Base-by-base conservation (phyloP, 805 yeast genomes). In the Candida ortonii region DNA sequence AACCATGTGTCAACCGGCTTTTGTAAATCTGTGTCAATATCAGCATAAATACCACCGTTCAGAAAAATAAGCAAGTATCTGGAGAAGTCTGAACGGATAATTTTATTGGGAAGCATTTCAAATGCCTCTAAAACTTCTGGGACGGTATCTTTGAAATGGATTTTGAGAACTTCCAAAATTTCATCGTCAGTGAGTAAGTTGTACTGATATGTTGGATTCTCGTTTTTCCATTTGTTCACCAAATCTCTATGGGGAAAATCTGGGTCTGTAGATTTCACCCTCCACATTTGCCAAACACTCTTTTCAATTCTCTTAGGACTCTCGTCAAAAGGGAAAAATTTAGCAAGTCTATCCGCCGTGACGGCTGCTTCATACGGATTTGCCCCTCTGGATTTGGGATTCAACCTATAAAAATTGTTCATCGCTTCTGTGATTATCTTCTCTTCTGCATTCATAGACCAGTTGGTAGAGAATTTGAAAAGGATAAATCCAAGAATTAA, bases 1-100 rank as follows among this genome's bases (percentile, higher is more conserved):
- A 74, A 69, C 84, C 83, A 77, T 32, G 73, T 68, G 6, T 75
- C 74, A 30, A 76, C 67, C 1, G 80, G 80, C 40, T 70, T 77
- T 42, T 71, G 65, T 7, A 78, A 67, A 44, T 60, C 64, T 1
- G 83, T 77, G 50, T 78, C 84, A 23, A 76, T 71, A 50, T 78
- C 84, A 3, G 79, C 68, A 46, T 78, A 78, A 6, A 73, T 71
- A 25, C 84, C 84, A 38, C 84, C 84, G 33, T 64, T 61, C 12
- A 79, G 66, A 41, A 55, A 75, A 16, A 77, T 51, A 13, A 75
- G 64, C 38, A 76, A 59, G 44, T 77, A 77, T 42, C 82, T 60
- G 51, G 78, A 68, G 43, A 77, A 76, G 52, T 77, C 82, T 57
- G 72, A 69, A 41, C 59, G 59, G 39, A 71, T 59, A 28, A 72